Evolutionary conservation across 768 basidiomycete genomes (phyloP), one percentile per base, ranked within the genome.

Genomic region (Cystoderma amianthinum): DNA sequence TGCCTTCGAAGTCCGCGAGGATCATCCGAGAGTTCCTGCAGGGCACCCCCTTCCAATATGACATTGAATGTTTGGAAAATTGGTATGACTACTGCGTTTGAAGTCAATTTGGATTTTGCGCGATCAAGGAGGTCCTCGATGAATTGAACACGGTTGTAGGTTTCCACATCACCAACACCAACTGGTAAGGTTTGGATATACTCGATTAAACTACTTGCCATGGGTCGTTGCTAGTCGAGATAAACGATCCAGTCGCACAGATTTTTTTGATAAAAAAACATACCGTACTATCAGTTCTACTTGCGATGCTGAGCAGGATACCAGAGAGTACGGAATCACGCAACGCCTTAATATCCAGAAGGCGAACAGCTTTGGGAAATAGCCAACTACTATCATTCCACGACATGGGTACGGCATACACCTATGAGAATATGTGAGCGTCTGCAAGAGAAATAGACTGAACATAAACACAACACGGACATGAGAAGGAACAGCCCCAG

Each of bases 231-330:
- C 86, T 89, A 56, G 42, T 46, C 23, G 24, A 38, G 41, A 17
- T 38, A 15, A n/a, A n/a, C n/a, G n/a, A n/a, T n/a, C n/a, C n/a
- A n/a, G n/a, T n/a, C n/a, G n/a, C n/a, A n/a, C n/a, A n/a, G n/a
- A n/a, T n/a, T n/a, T n/a, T n/a, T n/a, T n/a, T n/a, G n/a, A n/a
- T n/a, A 32, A 25, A 12, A 18, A 32, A 5, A 63, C 85, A 62
- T 55, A 95, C 94, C 4, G 82, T 89, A 54, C 83, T 86, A 45
- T 87, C 81, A 6, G 90, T 90, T 61, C 80, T 85, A 57, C 86
- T 88, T 24, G 83, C 85, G 25, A 91, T 67, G 54, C 88, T 93
- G 41, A 87, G 66, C 10, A 93, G 70, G 5, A 95, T 56, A 10
- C 91, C 91, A 7, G 67, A 64, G 33, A 95, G 66, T 38, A 95